Percentiles rank a stretch among this genome's conserved stretches.
These are phyloP conservation scores for Phoma herbarum DNA, from an alignment of 2,329 filamentous ascomycete species.

Conservation along the genomic window DNA sequence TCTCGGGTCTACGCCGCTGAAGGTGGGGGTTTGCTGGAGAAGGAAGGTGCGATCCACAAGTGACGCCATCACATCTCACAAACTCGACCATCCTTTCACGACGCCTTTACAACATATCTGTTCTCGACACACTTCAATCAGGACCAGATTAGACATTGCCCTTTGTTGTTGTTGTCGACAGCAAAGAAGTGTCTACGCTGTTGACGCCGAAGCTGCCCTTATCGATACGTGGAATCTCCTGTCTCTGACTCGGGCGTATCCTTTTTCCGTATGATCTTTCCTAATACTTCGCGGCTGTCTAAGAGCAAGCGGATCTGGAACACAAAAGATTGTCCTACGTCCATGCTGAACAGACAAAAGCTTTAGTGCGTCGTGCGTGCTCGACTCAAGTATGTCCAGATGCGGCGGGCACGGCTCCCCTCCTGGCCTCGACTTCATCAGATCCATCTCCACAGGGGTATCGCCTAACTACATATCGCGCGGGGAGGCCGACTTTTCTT, in stretches of 20 bases:
- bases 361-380: too few species aligned
- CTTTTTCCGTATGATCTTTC: too few species aligned
- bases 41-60: conserved; percentile 24
- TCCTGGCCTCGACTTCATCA: background rate
- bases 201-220: background rate
- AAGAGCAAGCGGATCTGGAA: too few species aligned
- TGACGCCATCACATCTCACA: conserved; percentile 12
- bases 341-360: too few species aligned
- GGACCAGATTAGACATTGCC: background rate
- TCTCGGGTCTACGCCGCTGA: conserved; percentile 4
- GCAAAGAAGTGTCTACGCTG: background rate
- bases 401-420: background rate
- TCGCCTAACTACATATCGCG: too few species aligned
- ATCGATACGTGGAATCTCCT: background rate
- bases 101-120: background rate
- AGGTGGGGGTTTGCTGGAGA: conserved; percentile 17
- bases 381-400: background rate
- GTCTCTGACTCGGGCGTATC: background rate
- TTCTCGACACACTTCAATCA: background rate
- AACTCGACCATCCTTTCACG: background rate
- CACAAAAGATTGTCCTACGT: too few species aligned
- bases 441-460: too few species aligned
- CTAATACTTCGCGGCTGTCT: too few species aligned
- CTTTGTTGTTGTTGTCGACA: background rate
- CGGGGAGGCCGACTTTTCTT: too few species aligned